phyloP scores from a whole-genome alignment of 257 asterid species.

The Przewalskia tangutica region DNA sequence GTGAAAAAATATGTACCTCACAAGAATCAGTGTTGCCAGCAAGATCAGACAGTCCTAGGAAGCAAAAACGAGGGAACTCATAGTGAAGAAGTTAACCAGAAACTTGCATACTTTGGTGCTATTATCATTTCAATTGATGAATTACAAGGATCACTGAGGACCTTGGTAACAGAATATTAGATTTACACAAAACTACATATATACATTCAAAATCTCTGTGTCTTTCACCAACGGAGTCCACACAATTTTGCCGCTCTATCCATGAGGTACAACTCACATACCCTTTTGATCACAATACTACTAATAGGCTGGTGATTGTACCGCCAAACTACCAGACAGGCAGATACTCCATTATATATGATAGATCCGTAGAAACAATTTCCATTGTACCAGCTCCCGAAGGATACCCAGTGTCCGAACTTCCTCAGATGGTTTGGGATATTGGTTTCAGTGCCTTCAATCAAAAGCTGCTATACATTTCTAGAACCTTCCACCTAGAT shows the following conservation, averaged over 20 bases:
- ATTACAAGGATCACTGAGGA: constrained; percentile 1
- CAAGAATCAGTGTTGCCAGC: neutral
- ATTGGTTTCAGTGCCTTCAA: neutral
- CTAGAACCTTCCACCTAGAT: neutral
- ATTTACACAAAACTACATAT: constrained; percentile 8
- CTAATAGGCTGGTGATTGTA: neutral
- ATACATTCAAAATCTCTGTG: constrained; percentile 2
- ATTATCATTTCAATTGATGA: neutral
- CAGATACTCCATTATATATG: neutral
- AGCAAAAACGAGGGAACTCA: neutral
- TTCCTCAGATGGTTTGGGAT: neutral
- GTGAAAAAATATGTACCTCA: neutral
- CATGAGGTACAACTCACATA: neutral
- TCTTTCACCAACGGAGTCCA: constrained; percentile 1
- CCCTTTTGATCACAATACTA: neutral
- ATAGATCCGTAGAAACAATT: neutral
- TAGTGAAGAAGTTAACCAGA: neutral
- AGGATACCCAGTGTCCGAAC: neutral
- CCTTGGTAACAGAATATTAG: neutral
- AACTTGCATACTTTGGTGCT: neutral
- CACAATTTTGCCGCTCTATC: constrained; percentile 13
- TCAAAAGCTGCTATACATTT: neutral
- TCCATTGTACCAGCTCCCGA: neutral
- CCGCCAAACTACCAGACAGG: neutral
- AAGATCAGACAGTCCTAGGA: neutral